Base-by-base conservation (phyloP, 495 filamentous ascomycete species). In the Lasiosphaeria hispida region DNA sequence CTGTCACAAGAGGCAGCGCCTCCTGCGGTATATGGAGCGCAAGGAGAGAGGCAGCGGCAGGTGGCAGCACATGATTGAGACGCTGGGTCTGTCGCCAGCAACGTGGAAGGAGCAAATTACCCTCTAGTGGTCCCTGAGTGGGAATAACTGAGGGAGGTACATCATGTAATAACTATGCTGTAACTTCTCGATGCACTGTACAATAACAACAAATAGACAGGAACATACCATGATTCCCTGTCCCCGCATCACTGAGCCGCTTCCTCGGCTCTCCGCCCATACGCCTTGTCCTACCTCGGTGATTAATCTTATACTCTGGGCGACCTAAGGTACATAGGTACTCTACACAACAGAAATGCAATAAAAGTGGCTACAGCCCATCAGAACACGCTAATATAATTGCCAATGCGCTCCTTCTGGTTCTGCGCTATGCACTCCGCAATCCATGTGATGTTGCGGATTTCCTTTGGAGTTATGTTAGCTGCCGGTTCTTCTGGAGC, bases 371-470 rank as follows among this genome's bases (percentile, higher is more conserved):
- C 18, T 14, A 3, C n/a, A 37, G 5, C n/a, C 35, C 53, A 58
- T 79, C 45, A 79, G 66, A 97, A 96, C 58, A 97, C 92, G 75
- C 91, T 96, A 69, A 98, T 97, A 73, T 96, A 99, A 72, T 97
- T 99, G 63, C 87, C 85, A 69, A 99, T 97, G 71, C 94, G 84
- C 74, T 99, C 94, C 77, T 97, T 99, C 80, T 99, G 94, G 79
- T 96, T 96, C 75, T 99, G 94, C 47, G 94, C 94, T 84, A 99
- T 99, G 76, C 94, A 99, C 74, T 99, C 94, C 8, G 95, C 86
- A 68, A 99, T 99, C 94, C 94, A 99, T 45, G 93, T 97, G 67
- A 99, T 94, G 68, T 99, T 99, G 39, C 94, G 89, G 70, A 97
- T 96, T 88, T 99, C 94, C 94, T 96, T 30, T 30, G 58, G 13